phyloP scores from a whole-genome alignment of 2,329 filamentous ascomycete genomes.

The Stachybotrys chlorohalonatus region DNA sequence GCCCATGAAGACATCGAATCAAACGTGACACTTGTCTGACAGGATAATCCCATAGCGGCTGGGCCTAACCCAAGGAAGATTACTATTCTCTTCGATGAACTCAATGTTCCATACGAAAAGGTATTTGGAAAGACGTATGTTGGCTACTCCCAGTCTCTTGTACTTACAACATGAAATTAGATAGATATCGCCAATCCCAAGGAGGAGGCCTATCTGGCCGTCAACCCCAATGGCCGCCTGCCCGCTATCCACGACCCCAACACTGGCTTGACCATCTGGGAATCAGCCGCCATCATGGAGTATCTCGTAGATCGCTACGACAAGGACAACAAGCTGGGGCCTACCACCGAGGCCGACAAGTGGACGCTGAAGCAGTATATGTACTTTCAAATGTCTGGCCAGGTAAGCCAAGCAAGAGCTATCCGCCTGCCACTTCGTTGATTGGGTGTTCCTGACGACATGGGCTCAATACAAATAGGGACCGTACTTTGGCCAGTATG shows the following conservation, averaged over 20 bases:
- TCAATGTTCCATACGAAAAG: conserved; percentile 23
- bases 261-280: conserved; percentile 74
- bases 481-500: conserved; percentile 25
- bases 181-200: conserved; percentile 34
- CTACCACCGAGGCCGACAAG: conserved; percentile 20
- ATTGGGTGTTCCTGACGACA: too few species aligned
- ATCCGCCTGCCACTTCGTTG: too few species aligned
- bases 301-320: conserved; percentile 81
- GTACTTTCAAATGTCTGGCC: conserved; percentile 28
- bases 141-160: background rate
- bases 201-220: conserved; percentile 76
- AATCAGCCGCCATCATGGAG: conserved; percentile 75
- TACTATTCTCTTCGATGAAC: conserved; percentile 24
- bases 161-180: conserved; percentile 3
- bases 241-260: conserved; percentile 78
- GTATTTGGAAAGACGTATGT: conserved; percentile 5
- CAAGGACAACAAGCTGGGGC: conserved; percentile 62
- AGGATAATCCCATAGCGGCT: conserved; percentile 4
- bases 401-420: conserved; percentile 8
- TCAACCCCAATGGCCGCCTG: conserved; percentile 90
- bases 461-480: conserved; percentile 11
- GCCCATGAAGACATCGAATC: background rate
- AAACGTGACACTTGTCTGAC: background rate
- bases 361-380: conserved; percentile 23
- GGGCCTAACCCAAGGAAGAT: conserved; percentile 23